Evolutionary conservation across 306 rosid genomes (phyloP).

Genomic region (Datisca glomerata): DNA sequence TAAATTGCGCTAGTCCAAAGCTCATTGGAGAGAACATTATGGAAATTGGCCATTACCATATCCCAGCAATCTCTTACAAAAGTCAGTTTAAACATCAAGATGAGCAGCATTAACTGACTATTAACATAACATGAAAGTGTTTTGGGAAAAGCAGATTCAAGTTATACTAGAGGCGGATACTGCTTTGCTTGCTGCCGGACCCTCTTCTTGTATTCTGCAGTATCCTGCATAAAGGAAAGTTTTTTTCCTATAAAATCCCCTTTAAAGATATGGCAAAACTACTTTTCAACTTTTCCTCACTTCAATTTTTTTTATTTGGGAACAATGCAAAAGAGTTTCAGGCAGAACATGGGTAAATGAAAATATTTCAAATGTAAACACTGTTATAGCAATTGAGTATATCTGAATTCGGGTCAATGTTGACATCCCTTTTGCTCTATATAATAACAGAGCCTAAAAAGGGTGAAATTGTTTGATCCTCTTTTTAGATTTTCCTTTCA

Average conservation of each 20-base stretch:
- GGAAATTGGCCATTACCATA: background rate
- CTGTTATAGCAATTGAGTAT: no score
- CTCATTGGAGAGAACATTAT: no score
- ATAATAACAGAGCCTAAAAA: no score
- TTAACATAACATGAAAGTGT: constrained; percentile 24
- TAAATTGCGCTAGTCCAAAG: no score
- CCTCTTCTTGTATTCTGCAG: constrained; percentile 64
- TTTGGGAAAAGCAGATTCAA: constrained; percentile 14
- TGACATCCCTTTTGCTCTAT: no score
- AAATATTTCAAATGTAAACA: background rate
- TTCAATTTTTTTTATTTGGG: background rate
- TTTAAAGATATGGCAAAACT: background rate
- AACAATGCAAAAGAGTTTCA: background rate
- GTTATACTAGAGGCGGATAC: constrained; percentile 68
- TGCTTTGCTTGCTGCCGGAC: constrained; percentile 88
- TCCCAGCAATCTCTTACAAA: background rate
- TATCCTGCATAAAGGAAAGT: constrained; percentile 42
- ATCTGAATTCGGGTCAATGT: no score
- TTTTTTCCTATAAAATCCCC: background rate
- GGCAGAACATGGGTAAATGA: background rate
- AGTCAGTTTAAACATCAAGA: background rate
- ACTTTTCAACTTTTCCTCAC: background rate
- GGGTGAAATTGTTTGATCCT: no score
- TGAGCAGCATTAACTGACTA: constrained; percentile 14
- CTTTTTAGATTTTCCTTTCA: no score